Conservation (phyloP, 2,329 filamentous ascomycete species). For the Akanthomyces dipterigenus region DNA sequence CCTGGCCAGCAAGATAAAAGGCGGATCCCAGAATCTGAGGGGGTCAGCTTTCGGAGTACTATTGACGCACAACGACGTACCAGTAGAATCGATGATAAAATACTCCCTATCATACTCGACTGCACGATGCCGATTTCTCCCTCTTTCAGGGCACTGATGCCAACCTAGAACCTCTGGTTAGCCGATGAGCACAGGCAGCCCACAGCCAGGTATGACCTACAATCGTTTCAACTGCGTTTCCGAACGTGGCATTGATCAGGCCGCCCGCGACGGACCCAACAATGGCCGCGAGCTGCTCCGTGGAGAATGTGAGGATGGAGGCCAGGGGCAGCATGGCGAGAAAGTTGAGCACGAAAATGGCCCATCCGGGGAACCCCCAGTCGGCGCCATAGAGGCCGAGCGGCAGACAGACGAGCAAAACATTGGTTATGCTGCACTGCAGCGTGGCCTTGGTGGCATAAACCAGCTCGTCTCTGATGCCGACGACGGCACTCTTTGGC, state of each 20-base stretch:
- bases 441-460: conserved; percentile 12
- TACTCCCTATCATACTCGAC: conserved; percentile 12
- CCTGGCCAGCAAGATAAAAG: conserved; percentile 9
- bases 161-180: conserved; percentile 2
- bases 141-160: conserved; percentile 12
- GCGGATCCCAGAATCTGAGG: conserved; percentile 8
- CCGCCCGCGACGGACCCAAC: conserved; percentile 56
- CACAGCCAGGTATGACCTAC: conserved; percentile 25
- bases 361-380: conserved; percentile 33
- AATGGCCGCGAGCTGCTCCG: conserved; percentile 54
- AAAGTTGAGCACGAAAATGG: conserved; percentile 58
- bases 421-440: conserved; percentile 31
- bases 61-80: neutral
- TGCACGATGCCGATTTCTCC: conserved; percentile 12
- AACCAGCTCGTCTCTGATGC: neutral
- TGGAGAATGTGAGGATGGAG: conserved; percentile 56
- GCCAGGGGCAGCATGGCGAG: conserved; percentile 58
- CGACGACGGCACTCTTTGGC: neutral
- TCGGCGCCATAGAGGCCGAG: conserved; percentile 51
- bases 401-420: conserved; percentile 58
- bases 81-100: conserved; percentile 9
- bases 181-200: neutral
- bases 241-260: conserved; percentile 59
- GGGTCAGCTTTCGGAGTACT: neutral
- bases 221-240: conserved; percentile 60